Conservation (phyloP, 352 stramenopile species). For the Phytophthora capsici region DNA sequence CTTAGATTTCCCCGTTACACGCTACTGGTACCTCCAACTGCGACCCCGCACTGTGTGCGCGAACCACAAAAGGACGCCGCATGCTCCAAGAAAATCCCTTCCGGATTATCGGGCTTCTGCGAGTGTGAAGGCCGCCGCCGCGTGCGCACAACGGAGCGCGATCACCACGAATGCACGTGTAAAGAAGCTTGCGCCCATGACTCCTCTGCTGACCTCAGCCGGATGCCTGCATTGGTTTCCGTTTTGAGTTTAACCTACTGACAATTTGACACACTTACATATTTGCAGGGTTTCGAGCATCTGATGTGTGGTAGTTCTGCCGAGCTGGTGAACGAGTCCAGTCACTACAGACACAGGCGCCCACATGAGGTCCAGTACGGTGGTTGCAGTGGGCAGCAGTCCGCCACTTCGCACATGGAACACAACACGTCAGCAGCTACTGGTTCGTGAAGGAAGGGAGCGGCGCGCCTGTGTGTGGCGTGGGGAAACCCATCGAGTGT, state of each 20-base stretch:
- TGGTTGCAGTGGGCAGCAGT: conserved; percentile 81
- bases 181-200: conserved; percentile 72
- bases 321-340: conserved; percentile 82
- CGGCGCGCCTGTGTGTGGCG: conserved; percentile 43
- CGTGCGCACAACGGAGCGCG: conserved; percentile 74
- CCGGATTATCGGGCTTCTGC: conserved; percentile 70
- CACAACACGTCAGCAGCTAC: conserved; percentile 87
- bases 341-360: conserved; percentile 78
- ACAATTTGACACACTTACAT: no score
- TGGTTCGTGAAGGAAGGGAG: conserved; percentile 88
- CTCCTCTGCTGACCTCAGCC: conserved; percentile 75
- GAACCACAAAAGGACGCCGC: conserved; percentile 70
- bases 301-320: conserved; percentile 87
- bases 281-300: conserved; percentile 76
- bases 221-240: conserved; percentile 41
- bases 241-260: neutral
- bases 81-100: conserved; percentile 57
- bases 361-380: conserved; percentile 87
- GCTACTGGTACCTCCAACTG: conserved; percentile 72
- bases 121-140: conserved; percentile 82
- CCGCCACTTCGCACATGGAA: conserved; percentile 66
- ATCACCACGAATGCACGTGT: conserved; percentile 83
- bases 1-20: no score
- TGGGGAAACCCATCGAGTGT: conserved; percentile 67
- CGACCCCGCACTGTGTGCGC: conserved; percentile 70